Evolutionary conservation across 2,329 filamentous ascomycete species (phyloP), one percentile per base, ranked within the genome.

Genomic region (Gaeumannomyces tritici): DNA sequence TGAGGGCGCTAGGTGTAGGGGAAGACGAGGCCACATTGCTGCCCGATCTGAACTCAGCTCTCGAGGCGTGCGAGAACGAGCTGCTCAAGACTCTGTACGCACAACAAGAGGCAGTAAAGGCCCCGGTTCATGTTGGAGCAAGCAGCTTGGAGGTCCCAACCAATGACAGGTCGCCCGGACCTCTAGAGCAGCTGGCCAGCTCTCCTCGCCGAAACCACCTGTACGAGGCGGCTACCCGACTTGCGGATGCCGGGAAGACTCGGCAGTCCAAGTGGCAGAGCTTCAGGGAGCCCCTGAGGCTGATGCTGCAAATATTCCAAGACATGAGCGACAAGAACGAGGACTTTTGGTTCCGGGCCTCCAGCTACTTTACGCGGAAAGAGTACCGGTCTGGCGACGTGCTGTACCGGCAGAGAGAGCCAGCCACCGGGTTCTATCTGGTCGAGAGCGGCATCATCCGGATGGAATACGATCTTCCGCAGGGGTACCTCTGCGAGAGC

Each of bases 291-390:
- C 95, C 95, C 0, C 83, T 98, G 9, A 89, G 91, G 1, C 85
- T 99, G 58, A 91, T 99, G 74, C 82, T 99, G 28, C 93, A 97
- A 72, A 91, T 95, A n/a, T 98, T 99, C 76, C 89, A 95, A 71
- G 90, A 91, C 57, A 79, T 97, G 15, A 96, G 90, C 61, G 80
- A 86, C 61, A 87, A 90, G 73, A 95, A 93, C 70, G 92, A 96
- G 73, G 93, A 97, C 73, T 98, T 98, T 72, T 99, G 95, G 95
- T 93, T 93, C 74, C 85, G 85, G 1, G 88, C 87, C 0, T 85
- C 85, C 5, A 79, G 83, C 0, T 98, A 89, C 76, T 97, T 99
- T 71, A 76, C 79, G 54, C 84, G 85, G 57, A 84, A 84, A 65
- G 84, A 89, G 64, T 90, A 88, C 66, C 67, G 80, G 0, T 82